Conservation (phyloP, 2,329 filamentous ascomycete species). For the Beauveria varroae region DNA sequence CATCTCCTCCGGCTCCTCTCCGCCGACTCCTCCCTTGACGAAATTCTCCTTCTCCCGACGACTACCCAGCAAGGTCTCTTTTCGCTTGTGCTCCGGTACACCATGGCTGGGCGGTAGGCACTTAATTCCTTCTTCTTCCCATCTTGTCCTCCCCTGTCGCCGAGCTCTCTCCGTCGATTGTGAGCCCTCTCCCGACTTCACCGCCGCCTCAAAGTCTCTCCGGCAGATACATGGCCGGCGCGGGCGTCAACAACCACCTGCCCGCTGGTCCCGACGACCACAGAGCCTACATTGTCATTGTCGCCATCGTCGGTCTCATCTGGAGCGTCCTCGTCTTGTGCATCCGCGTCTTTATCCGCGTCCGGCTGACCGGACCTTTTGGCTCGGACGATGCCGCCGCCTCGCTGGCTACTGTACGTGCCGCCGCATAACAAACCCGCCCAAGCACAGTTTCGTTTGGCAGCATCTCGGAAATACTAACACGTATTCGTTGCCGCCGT, state of each 20-base stretch:
- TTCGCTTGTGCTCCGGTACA: not conserved
- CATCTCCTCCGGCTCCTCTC: not conserved
- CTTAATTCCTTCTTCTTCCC: not conserved
- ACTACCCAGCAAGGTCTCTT: not conserved
- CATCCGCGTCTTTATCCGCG: conserved; percentile 15
- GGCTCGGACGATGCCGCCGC: conserved; percentile 13
- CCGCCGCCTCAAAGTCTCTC: not conserved
- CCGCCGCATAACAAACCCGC: not conserved
- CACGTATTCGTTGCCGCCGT: not conserved
- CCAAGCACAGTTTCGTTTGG: not conserved
- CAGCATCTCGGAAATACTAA: not conserved
- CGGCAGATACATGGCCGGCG: not conserved
- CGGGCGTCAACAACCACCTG: conserved; percentile 5
- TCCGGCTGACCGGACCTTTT: conserved; percentile 13
- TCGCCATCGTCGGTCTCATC: conserved; percentile 12
- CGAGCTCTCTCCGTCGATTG: not conserved
- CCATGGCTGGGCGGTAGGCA: not conserved
- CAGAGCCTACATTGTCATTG: conserved; percentile 14
- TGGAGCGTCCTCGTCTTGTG: conserved; percentile 14
- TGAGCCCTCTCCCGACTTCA: not conserved
- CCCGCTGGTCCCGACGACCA: conserved; percentile 12
- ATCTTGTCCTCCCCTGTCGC: not conserved
- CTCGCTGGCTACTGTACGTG: conserved; percentile 13
- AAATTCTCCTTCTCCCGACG: not conserved
- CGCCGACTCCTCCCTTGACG: not conserved